Base-by-base conservation (phyloP, 2,329 filamentous ascomycete species). In the Colletotrichum sp. region DNA sequence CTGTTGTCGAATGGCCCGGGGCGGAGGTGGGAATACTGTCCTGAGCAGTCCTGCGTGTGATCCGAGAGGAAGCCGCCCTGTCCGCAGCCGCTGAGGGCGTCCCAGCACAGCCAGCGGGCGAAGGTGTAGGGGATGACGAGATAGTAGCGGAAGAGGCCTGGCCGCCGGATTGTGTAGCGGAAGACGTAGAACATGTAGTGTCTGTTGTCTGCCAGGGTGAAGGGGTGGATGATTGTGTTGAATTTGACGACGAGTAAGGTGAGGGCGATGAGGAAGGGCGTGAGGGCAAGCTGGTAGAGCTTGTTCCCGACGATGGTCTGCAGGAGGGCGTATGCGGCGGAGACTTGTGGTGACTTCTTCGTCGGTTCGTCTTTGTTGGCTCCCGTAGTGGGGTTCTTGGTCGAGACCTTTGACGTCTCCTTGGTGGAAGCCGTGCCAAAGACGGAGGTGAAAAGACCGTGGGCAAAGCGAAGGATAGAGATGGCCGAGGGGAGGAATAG, bases 151-250 rank as follows among this genome's bases (percentile, higher is more conserved):
- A 95, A 84, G 21, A 87, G 84, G 2, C 88, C 87, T 56, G 94
- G 91, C 8, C 89, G 89, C 4, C 94, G 90, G 48, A 98, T 93
- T 8, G 94, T 93, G 80, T 96, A 92, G 2, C 96, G 93, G 87
- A 99, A 99, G 76, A 98, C 88, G 85, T 99, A 99, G 84, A 99
- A 99, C 83, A 98, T 94, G 86, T 98, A 99, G 83, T 99, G 97
- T 4, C 97, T 90, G 84, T 99, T 99, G 84, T 99, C 97, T 38
- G 97, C 97, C 1, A 98, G 90, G 0, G 96, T 98, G 83, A 98
- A 99, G 0, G 97, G 96, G 81, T 99, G 97, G 58, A 98, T 91
- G 77, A 98, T 94, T 38, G 97, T 99, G 88, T 98, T 98, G 88
- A 91, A 94, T 77, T 91, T 91, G 28, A 98, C 92, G 24, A 92